Evolutionary conservation across 2,329 filamentous ascomycete genomes (phyloP).

Genomic region (Chaetoscypha palmicola): DNA sequence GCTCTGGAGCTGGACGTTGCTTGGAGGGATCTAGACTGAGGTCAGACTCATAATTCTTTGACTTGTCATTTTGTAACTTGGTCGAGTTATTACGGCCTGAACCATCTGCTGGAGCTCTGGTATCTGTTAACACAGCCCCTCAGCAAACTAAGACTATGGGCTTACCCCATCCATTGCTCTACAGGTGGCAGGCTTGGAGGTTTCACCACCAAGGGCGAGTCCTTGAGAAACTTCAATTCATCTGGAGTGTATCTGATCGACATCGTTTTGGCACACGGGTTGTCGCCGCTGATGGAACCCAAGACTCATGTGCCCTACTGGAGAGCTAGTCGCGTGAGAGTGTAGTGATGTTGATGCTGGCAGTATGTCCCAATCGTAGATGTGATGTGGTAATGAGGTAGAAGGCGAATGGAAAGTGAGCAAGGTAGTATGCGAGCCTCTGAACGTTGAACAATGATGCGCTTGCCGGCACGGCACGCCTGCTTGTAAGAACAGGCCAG

Average conservation of each 20-base stretch:
- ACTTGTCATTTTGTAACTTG: constrained; percentile 43
- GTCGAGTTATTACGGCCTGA: constrained; percentile 25
- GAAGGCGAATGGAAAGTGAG: too few species aligned
- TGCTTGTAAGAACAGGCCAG: too few species aligned
- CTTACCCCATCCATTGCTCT: constrained; percentile 94
- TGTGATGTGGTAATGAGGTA: too few species aligned
- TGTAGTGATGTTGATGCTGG: background rate
- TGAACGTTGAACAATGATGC: too few species aligned
- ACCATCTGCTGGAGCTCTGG: constrained; percentile 26
- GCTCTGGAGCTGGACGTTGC: constrained; percentile 45
- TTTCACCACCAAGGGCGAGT: constrained; percentile 77
- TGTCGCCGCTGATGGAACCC: background rate
- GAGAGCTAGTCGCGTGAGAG: background rate
- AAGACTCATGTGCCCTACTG: constrained; percentile 3
- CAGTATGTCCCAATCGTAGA: too few species aligned
- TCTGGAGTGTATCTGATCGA: constrained; percentile 61
- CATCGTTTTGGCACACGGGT: constrained; percentile 16
- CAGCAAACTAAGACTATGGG: background rate
- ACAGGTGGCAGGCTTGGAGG: constrained; percentile 72
- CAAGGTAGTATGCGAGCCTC: too few species aligned
- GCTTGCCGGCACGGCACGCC: too few species aligned
- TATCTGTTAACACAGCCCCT: constrained; percentile 18
- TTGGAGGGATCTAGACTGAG: constrained; percentile 32
- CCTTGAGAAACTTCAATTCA: constrained; percentile 65
- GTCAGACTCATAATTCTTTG: constrained; percentile 31